Base-by-base conservation (phyloP, 1,284 basidiomycete species). In the Butyriboletus appendiculatus region DNA sequence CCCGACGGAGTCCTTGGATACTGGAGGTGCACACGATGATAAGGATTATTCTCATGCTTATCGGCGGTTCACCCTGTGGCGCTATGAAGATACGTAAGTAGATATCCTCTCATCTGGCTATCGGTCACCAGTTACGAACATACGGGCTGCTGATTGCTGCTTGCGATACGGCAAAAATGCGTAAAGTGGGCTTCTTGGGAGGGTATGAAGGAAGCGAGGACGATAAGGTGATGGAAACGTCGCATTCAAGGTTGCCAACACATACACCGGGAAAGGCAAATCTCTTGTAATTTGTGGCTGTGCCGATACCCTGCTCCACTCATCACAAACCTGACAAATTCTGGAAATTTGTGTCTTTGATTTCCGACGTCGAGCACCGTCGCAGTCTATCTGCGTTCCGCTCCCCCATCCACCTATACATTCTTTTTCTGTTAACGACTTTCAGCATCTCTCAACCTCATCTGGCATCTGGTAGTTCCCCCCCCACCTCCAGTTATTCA, bases 291-390 rank as follows among this genome's bases (percentile, higher is more conserved):
- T 11, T 3, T 2, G 56, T 66, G 61, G 63, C 65, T 50, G 52
- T 64, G 62, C 18, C 4, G 55, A 67, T 67, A 67, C 14, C 33
- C 15, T 6, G 43, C 48, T 43, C 55, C 48, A 63, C 43, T 41
- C 46, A 32, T 41, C 46, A 32, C 26, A 59, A 62, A 54, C 53
- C 53, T 62, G 59, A 62, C 65, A 64, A 64, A 62, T 66, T 30
- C 37, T 18, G 5, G 39, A 62, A 64, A 62, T 57, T 64, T 65
- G 32, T 44, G 24, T 48, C 50, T 50, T 57, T 60, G 48, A 51
- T 55, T 52, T 34, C 42, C 30, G 53, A 64, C 61, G 55, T 52
- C 63, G 50, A 63, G 32, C 42, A 56, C 32, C 39, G 15, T 47
- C 43, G 33, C 34, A 30, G 33, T 40, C 44, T 44, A 51, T 15